Base-by-base conservation (phyloP, 1,139 yeast species). In the Kodamaea ohmeri region DNA sequence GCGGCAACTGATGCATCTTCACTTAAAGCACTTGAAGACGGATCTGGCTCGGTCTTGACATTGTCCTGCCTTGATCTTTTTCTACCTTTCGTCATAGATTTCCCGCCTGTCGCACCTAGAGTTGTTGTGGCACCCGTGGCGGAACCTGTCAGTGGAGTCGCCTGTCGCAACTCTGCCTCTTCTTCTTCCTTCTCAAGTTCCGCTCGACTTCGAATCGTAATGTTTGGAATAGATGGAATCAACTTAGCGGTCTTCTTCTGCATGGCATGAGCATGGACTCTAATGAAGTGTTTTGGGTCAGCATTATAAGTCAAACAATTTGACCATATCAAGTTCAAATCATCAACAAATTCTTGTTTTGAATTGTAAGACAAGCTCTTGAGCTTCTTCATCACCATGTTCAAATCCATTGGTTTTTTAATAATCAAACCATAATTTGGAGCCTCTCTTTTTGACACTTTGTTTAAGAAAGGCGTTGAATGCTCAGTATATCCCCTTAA, bases 181-280 rank as follows among this genome's bases (percentile, higher is more conserved):
- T 67, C 88, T 20, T 81, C 81, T 51, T 89, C 97, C 38, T 79
- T 83, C 51, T 92, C 97, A 2, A 89, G 83, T 41, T 92, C 97
- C 0, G 87, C 76, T 33, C 97, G 67, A 53, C 81, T 89, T 47
- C 92, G 73, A 4, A 92, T 75, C 0, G 79, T 74, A 37, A 92
- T 86, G 52, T 92, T 94, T 0, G 99, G 98, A 25, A 92, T 90
- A 42, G 87, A 65, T 0, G 96, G 96, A 6, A 80, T 74, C 39
- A 92, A 67, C 39, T 80, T 75, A 40, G 80, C 59, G 0, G 97
- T 81, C 55, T 86, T 87, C 60, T 87, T 88, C 50, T 89, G 95
- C 98, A 92, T 94, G 3, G 97, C 97, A 36, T 85, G 63, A 0
- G 98, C 98, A 64, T 92, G 97, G 0, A 82, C 87, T 41, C 99